Evolutionary conservation across 176 grass and related monocot species (phyloP).

Genomic region (Rhynchospora tenuis): DNA sequence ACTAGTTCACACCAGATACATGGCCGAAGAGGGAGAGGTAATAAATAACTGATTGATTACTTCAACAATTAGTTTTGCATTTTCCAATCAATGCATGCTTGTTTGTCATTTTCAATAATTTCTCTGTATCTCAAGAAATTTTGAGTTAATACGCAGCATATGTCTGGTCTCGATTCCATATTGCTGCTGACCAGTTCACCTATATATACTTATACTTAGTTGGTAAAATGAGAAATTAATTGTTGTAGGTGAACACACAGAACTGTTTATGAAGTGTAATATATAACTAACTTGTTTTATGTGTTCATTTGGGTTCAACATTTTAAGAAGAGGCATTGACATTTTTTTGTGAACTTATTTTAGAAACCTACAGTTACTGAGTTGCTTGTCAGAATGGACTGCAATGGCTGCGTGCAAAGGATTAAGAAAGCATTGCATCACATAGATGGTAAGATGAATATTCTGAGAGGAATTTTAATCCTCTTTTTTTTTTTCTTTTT

Average conservation of each 20-base stretch:
- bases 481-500: neutral
- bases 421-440: constrained; percentile 39
- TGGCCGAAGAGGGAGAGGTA: constrained; percentile 38
- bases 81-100: neutral
- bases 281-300: neutral
- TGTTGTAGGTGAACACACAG: neutral
- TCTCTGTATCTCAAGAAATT: neutral
- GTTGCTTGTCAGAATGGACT: constrained; percentile 50
- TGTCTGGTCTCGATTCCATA: neutral
- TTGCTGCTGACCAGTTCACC: neutral
- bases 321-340: neutral
- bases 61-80: neutral
- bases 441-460: constrained; percentile 30
- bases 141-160: neutral
- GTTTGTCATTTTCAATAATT: neutral
- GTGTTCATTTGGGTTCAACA: neutral
- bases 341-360: neutral
- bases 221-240: neutral
- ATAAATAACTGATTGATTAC: neutral
- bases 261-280: neutral
- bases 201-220: neutral
- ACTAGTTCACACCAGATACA: neutral
- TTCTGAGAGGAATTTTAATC: neutral
- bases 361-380: constrained; percentile 42
- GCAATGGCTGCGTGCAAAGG: constrained; percentile 46